These are phyloP conservation scores for Fusarium virguliforme DNA, from an alignment of 2,329 filamentous ascomycete genomes.

Conservation along the genomic window DNA sequence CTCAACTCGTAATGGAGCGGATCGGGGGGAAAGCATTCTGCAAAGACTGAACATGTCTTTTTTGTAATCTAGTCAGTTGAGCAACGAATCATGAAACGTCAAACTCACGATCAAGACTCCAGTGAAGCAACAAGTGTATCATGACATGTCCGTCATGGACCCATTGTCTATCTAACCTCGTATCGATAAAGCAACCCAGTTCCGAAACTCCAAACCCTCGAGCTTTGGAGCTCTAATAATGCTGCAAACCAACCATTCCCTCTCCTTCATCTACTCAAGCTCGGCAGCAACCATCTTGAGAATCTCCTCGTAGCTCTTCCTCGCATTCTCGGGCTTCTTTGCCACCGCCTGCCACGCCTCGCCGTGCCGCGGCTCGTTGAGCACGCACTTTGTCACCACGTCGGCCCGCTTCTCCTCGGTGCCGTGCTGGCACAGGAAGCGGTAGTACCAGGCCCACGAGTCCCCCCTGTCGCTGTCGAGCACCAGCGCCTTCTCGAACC, in stretches of 20 bases:
- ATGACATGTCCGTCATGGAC: conserved; percentile 8
- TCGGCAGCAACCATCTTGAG: conserved; percentile 81
- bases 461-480: conserved; percentile 91
- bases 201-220: conserved; percentile 34
- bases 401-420: conserved; percentile 93
- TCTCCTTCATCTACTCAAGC: conserved; percentile 51
- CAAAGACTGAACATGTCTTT: conserved; percentile 28
- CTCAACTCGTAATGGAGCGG: conserved; percentile 30
- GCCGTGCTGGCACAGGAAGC: conserved; percentile 92
- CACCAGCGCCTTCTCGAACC: conserved; percentile 97
- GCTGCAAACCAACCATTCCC: conserved; percentile 1
- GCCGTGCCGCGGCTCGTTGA: conserved; percentile 91
- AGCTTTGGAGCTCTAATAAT: conserved; percentile 3
- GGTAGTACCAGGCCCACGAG: conserved; percentile 98
- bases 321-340: conserved; percentile 88
- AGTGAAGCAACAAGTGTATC: background rate
- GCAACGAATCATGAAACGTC: conserved; percentile 2
- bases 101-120: background rate
- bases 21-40: conserved; percentile 25
- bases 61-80: conserved; percentile 5
- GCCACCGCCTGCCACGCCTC: conserved; percentile 90
- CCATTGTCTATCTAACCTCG: conserved; percentile 32
- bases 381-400: conserved; percentile 83
- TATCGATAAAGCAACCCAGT: conserved; percentile 23
- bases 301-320: conserved; percentile 83